These are phyloP conservation scores for Irpex sp. DNA, from an alignment of 1,284 basidiomycete species.

Conservation along the genomic window DNA sequence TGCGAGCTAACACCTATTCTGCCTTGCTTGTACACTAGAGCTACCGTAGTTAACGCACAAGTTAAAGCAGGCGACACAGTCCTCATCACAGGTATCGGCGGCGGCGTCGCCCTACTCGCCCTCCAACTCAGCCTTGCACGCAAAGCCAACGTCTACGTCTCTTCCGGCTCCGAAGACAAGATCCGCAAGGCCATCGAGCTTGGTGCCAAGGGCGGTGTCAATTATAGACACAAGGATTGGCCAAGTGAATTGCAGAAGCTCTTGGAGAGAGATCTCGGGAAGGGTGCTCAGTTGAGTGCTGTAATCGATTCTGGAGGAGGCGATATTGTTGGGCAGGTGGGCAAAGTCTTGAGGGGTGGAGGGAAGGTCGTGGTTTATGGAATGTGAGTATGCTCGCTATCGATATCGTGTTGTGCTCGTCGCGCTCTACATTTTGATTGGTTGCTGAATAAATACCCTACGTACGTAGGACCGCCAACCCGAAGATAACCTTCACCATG, in stretches of 20 bases:
- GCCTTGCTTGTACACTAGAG: conserved; percentile 31
- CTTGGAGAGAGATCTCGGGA: conserved; percentile 38
- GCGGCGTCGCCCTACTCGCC: conserved; percentile 78
- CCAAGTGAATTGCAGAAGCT: conserved; percentile 48
- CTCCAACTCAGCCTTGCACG: conserved; percentile 76
- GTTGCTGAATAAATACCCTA: too few species aligned
- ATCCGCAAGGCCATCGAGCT: conserved; percentile 62
- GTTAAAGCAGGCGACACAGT: conserved; percentile 68
- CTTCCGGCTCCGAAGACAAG: conserved; percentile 70
- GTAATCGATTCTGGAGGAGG: conserved; percentile 84
- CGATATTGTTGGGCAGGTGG: conserved; percentile 60
- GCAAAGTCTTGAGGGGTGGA: conserved; percentile 61
- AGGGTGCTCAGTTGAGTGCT: conserved; percentile 47
- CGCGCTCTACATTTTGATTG: too few species aligned
- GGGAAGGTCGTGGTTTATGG: conserved; percentile 77
- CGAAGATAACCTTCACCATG: conserved; percentile 72
- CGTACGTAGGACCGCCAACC: conserved; percentile 64
- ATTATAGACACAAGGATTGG: conserved; percentile 78
- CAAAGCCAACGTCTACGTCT: conserved; percentile 83
- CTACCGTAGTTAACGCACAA: conserved; percentile 65
- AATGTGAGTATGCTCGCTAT: conserved; percentile 58
- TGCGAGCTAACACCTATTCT: background rate
- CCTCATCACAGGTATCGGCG: conserved; percentile 78
- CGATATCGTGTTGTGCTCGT: too few species aligned
- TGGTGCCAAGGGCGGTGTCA: conserved; percentile 78